A percentile compares a stretch with the other conserved stretches of the same genome.
Evolutionary conservation across 257 asterid genomes (phyloP).

Genomic region (Solanum tarapatanum): DNA sequence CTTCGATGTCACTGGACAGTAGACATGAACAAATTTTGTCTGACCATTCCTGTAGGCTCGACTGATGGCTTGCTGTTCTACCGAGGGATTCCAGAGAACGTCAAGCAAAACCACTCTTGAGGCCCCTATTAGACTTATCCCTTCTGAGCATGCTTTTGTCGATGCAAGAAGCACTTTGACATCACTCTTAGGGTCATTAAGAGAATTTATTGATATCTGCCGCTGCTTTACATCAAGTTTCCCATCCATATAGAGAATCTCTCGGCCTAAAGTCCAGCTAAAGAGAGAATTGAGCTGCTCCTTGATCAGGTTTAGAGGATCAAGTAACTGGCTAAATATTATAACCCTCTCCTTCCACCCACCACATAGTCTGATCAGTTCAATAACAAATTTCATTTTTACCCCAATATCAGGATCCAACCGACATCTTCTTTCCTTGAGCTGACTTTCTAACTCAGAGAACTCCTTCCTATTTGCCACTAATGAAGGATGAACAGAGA

Average conservation of each 20-base stretch:
- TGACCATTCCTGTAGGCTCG: conserved; percentile 78
- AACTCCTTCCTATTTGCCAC: neutral
- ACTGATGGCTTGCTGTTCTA: conserved; percentile 60
- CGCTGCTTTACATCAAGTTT: conserved; percentile 16
- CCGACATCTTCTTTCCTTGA: neutral
- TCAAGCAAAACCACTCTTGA: conserved; percentile 75
- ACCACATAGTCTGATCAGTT: neutral
- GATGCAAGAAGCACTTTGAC: conserved; percentile 65
- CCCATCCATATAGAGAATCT: conserved; percentile 30
- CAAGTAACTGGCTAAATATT: neutral
- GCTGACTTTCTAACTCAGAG: neutral
- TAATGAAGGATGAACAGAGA: neutral
- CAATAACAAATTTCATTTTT: neutral
- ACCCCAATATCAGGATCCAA: neutral
- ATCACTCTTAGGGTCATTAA: conserved; percentile 31
- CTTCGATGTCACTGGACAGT: conserved; percentile 37
- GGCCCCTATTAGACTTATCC: conserved; percentile 69
- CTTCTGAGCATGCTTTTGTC: conserved; percentile 55
- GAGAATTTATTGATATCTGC: conserved; percentile 24
- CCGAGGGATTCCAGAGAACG: conserved; percentile 67
- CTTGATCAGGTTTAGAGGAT: neutral
- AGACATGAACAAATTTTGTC: conserved; percentile 46
- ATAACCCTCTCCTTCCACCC: neutral
- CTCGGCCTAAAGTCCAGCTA: neutral
- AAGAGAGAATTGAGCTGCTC: neutral